Conservation (phyloP, 2,329 filamentous ascomycete species). For the Mycosphaerella sp. region DNA sequence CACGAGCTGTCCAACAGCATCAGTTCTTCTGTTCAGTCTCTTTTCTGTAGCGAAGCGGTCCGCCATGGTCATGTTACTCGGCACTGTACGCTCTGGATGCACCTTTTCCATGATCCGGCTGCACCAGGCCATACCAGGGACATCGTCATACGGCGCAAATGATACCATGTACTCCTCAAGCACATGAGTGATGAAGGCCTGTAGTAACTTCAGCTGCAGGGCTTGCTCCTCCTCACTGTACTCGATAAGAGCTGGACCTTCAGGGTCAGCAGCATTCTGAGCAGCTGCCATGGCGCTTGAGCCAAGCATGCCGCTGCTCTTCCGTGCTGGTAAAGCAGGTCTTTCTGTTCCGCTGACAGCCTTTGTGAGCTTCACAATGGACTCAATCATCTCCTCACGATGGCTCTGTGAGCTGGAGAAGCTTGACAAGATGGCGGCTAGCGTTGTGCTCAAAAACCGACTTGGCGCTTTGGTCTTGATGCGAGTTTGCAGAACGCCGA, state of each 20-base stretch:
- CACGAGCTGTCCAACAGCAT: constrained; percentile 66
- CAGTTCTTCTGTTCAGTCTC: constrained; percentile 55
- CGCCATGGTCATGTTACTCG: constrained; percentile 55
- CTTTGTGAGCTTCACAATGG: constrained; percentile 64
- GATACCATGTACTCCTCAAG: constrained; percentile 66
- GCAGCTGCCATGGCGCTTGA: constrained; percentile 20
- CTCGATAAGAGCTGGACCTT: constrained; percentile 43
- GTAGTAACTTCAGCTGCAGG: constrained; percentile 59
- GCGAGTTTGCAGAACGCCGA: constrained; percentile 65
- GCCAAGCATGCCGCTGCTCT: constrained; percentile 41
- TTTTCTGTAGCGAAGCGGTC: constrained; percentile 61
- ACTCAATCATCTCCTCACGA: constrained; percentile 59
- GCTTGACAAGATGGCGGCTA: constrained; percentile 63
- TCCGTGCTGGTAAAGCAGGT: constrained; percentile 56
- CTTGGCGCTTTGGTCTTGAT: constrained; percentile 74
- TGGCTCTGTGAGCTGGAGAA: constrained; percentile 55
- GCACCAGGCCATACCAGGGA: constrained; percentile 47
- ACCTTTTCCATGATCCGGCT: constrained; percentile 62
- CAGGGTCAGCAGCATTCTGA: constrained; percentile 49
- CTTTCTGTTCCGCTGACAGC: constrained; percentile 61
- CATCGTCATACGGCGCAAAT: constrained; percentile 39
- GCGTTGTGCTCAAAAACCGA: constrained; percentile 68
- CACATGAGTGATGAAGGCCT: constrained; percentile 72
- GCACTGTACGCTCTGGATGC: constrained; percentile 58
- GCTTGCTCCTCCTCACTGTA: constrained; percentile 50